Percentiles rank a stretch among this genome's conserved stretches.
These are phyloP conservation scores for Arabis alpina DNA, from an alignment of 345 rosid genomes.

Conservation along the genomic window DNA sequence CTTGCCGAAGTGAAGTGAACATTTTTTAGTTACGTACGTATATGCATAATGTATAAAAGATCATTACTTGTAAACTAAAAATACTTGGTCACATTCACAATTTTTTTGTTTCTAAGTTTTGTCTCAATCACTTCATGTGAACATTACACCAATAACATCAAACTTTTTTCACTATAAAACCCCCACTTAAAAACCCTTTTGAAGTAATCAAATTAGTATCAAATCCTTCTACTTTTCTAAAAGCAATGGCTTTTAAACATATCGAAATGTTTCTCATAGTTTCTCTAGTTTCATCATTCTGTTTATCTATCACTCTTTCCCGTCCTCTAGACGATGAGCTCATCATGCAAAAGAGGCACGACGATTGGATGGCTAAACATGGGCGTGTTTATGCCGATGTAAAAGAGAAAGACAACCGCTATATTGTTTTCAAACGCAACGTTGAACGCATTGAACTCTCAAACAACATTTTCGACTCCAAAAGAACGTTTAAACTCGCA, in stretches of 20 bases:
- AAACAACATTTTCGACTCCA: constrained; percentile 27
- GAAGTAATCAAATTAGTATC: constrained; percentile 24
- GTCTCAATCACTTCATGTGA: constrained; percentile 25
- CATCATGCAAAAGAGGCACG: constrained; percentile 44
- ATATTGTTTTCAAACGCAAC: constrained; percentile 49
- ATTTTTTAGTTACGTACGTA: no score
- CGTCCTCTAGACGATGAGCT: constrained; percentile 42
- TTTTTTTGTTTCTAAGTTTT: background rate
- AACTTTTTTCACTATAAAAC: constrained; percentile 35
- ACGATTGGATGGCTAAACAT: constrained; percentile 48
- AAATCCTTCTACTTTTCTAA: background rate
- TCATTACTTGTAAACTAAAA: constrained; percentile 38
- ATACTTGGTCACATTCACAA: constrained; percentile 27
- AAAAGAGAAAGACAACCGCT: constrained; percentile 43
- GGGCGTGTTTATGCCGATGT: constrained; percentile 44
- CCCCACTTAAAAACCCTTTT: constrained; percentile 21
- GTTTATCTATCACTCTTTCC: constrained; percentile 24
- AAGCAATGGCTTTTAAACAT: constrained; percentile 29
- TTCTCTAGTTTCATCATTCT: constrained; percentile 27
- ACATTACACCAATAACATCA: constrained; percentile 7
- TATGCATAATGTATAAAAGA: background rate
- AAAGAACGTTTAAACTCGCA: constrained; percentile 46
- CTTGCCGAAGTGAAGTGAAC: background rate
- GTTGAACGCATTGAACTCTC: constrained; percentile 44
- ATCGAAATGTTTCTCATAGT: constrained; percentile 21